Evolutionary conservation across 1,139 yeast species (phyloP), one percentile per base, ranked within the genome.

Genomic region (Pichia sorboxylosa): DNA sequence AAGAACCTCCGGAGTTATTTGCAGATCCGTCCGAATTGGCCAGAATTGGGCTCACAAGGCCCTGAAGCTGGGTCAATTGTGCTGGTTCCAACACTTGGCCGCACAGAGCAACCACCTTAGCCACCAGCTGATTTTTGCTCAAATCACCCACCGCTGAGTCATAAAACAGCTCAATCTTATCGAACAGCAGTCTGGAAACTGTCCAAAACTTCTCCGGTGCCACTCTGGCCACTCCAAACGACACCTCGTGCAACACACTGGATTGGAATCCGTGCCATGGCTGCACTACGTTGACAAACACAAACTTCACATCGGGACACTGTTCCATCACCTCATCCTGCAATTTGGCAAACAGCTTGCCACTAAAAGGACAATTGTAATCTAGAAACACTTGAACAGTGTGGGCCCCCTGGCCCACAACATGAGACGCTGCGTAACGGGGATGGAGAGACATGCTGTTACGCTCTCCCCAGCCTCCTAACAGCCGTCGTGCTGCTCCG

Each of bases 231-330:
- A 79, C 75, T 0, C 77, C 90, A 28, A 84, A 55, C 0, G 80
- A 67, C 28, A 82, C 80, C 48, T 84, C 95, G 49, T 79, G 76
- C 29, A 76, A 62, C 30, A 72, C 58, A 8, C 69, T 66, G 1
- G 87, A 76, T 34, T 72, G 67, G 4, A 45, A 27, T 21, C 90
- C 76, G 51, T 83, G 94, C 94, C 94, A 83, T 43, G 92, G 90
- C 55, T 83, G 94, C 24, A 79, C 63, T 23, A 77, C 84, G 45
- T 80, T 76, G 41, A 77, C 66, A 50, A 69, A 66, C 4, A 69
- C 66, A 37, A 77, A 63, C 32, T 70, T 64, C 33, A 76, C 55
- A 24, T 54, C 43, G 5, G 85, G 84, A n/a, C n/a, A n/a, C n/a
- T n/a, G n/a, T n/a, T n/a, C n/a, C 26, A 76, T 63, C 13, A 81